These are phyloP conservation scores for Fusarium vanettenii DNA, from an alignment of 2,329 filamentous ascomycete genomes.

Conservation along the genomic window DNA sequence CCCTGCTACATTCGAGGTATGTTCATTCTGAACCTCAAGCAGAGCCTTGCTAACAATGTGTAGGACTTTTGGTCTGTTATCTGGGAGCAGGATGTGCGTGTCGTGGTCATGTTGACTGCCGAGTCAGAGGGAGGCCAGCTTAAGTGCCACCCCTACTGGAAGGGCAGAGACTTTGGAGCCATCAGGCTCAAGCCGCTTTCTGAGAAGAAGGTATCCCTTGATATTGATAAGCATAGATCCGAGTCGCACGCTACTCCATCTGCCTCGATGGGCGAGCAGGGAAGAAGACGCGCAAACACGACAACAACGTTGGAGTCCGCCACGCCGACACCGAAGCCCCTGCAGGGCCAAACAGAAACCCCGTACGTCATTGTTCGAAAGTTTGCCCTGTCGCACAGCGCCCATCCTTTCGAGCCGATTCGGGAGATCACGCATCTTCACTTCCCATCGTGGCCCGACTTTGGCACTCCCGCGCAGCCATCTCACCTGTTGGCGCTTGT, in stretches of 20 bases:
- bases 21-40: conserved; percentile 39
- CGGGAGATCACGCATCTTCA: conserved; percentile 95
- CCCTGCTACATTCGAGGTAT: conserved; percentile 89
- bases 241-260: conserved; percentile 48
- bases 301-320: conserved; percentile 57
- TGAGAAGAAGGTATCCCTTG: conserved; percentile 84
- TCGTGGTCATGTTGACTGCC: conserved; percentile 96
- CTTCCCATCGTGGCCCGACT: conserved; percentile 97
- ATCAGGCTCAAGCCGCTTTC: conserved; percentile 81
- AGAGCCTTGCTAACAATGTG: conserved; percentile 41
- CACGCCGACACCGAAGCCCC: conserved; percentile 43
- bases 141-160: conserved; percentile 97
- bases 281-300: conserved; percentile 66
- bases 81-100: conserved; percentile 95
- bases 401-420: conserved; percentile 84
- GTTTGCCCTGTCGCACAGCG: conserved; percentile 82
- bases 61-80: conserved; percentile 98
- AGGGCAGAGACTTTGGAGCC: conserved; percentile 79
- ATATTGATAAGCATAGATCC: conserved; percentile 68
- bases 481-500: conserved; percentile 87
- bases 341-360: conserved; percentile 60
- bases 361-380: conserved; percentile 88
- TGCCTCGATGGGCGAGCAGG: conserved; percentile 50
- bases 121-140: conserved; percentile 93
- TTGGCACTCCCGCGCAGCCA: conserved; percentile 91